Percentiles rank a stretch among this genome's conserved stretches.
phyloP scores from a whole-genome alignment of 352 stramenopile genomes.

The Globisporangium barbulae region DNA sequence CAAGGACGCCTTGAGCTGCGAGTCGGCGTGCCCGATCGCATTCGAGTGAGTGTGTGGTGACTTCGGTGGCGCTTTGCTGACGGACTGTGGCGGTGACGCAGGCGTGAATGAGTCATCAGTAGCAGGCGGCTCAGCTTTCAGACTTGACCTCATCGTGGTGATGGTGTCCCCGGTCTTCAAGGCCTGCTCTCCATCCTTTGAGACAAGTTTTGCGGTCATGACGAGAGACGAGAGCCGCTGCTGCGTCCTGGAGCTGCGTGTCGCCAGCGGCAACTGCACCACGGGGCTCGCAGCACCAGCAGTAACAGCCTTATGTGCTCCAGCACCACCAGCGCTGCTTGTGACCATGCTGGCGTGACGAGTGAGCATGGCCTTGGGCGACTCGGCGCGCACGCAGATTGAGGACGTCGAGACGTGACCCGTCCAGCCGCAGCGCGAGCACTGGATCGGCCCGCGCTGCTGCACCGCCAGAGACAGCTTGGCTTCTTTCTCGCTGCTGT shows the following conservation, averaged over 20 bases:
- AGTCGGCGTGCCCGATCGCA: constrained; percentile 3
- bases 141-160: too few species aligned
- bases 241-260: constrained; percentile 2
- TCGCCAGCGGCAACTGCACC: background rate
- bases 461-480: constrained; percentile 39
- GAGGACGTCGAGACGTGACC: constrained; percentile 50
- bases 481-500: constrained; percentile 42
- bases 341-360: background rate
- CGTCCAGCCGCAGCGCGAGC: constrained; percentile 51
- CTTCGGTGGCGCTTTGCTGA: background rate
- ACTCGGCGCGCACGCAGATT: constrained; percentile 27
- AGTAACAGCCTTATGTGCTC: background rate
- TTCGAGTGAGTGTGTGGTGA: background rate
- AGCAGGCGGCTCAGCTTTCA: too few species aligned
- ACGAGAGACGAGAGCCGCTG: constrained; percentile 1
- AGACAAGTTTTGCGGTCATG: background rate
- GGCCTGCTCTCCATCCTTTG: background rate
- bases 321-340: background rate
- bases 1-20: constrained; percentile 6
- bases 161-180: background rate
- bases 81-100: background rate
- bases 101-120: too few species aligned
- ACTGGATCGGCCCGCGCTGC: constrained; percentile 44
- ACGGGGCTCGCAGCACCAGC: background rate
- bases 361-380: background rate